phyloP scores from a whole-genome alignment of 192 early-diverging fungal species.

The Coemansia sp. region DNA sequence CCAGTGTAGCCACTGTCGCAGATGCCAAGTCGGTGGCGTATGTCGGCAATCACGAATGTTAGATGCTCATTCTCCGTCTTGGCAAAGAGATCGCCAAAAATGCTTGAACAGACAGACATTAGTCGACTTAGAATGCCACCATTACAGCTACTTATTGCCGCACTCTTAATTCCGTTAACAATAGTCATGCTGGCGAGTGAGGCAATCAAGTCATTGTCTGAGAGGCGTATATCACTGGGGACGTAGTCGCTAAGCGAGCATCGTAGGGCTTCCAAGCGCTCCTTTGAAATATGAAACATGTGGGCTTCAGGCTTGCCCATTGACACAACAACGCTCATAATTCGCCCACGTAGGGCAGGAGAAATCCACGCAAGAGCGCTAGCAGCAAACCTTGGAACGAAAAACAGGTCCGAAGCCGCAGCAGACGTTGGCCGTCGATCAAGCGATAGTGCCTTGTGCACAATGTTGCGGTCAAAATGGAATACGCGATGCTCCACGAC shows the following conservation, averaged over 20 bases:
- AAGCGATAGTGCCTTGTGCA: not conserved
- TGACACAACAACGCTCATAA: not conserved
- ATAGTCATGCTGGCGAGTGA: not conserved
- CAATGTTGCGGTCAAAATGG: not conserved
- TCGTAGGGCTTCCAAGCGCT: not conserved
- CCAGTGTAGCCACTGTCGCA: not conserved
- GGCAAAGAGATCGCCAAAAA: not conserved
- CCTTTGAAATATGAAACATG: conserved; percentile 16
- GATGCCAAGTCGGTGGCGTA: conserved; percentile 1
- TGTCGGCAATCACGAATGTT: not conserved
- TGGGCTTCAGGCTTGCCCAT: conserved; percentile 7
- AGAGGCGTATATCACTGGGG: not conserved
- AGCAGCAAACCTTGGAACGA: not conserved
- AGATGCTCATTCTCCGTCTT: not conserved
- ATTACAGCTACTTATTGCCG: not conserved
- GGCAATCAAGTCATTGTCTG: not conserved
- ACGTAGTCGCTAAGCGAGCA: not conserved
- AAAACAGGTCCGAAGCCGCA: not conserved
- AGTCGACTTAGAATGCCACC: not conserved
- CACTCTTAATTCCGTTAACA: not conserved
- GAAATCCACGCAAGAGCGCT: conserved; percentile 15
- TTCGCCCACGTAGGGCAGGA: conserved; percentile 14
- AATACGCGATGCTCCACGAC: not conserved
- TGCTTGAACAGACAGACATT: not conserved
- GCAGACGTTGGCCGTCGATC: not conserved